Evolutionary conservation across 1,139 yeast species (phyloP).

Genomic region (Suhomyces wounanorum): DNA sequence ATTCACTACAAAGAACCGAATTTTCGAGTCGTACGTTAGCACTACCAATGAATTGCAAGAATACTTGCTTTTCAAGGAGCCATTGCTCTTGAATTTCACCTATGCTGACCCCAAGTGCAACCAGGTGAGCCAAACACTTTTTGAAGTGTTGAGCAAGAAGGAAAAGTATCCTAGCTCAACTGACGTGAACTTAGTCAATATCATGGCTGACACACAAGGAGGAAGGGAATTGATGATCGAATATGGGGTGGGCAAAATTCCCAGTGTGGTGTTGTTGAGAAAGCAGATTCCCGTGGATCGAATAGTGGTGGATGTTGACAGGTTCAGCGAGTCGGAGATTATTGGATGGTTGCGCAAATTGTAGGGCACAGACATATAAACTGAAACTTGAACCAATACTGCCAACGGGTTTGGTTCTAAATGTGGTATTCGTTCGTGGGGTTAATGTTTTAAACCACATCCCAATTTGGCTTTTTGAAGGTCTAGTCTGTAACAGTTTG

Average conservation of each 20-base stretch:
- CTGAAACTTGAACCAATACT: background rate
- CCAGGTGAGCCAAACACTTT: constrained; percentile 63
- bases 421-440: no score
- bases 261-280: constrained; percentile 65
- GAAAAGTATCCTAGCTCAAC: constrained; percentile 42
- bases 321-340: constrained; percentile 54
- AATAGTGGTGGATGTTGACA: constrained; percentile 45
- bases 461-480: no score
- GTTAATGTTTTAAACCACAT: no score
- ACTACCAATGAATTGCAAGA: constrained; percentile 57
- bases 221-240: constrained; percentile 59
- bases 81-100: constrained; percentile 73
- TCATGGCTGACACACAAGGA: constrained; percentile 67
- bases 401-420: no score
- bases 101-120: constrained; percentile 65
- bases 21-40: constrained; percentile 46
- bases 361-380: background rate
- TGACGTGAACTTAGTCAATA: constrained; percentile 62
- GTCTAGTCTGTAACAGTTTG: no score
- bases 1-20: constrained; percentile 43
- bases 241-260: constrained; percentile 61
- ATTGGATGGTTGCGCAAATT: constrained; percentile 50
- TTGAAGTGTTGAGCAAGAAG: constrained; percentile 54
- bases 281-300: constrained; percentile 65
- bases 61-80: constrained; percentile 54